These are phyloP conservation scores for Amanita phalloides DNA, from an alignment of 768 basidiomycete species.

Conservation along the genomic window DNA sequence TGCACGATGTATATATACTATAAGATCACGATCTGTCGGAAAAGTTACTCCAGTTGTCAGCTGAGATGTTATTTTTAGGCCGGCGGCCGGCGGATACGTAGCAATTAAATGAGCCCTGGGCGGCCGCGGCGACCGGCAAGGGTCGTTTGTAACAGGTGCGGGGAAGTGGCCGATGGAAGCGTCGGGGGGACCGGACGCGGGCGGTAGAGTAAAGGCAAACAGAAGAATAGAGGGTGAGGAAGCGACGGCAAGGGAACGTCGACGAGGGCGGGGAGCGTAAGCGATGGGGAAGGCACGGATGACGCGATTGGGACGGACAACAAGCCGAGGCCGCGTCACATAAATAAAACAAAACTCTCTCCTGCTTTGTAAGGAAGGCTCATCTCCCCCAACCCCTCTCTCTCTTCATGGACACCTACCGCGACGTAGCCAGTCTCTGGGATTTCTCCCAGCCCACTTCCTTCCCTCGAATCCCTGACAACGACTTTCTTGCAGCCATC, in stretches of 20 bases:
- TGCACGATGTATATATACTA: neutral
- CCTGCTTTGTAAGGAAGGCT: neutral
- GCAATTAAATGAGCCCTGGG: neutral
- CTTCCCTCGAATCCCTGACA: constrained; percentile 59
- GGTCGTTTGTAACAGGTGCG: neutral
- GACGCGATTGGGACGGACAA: constrained; percentile 1
- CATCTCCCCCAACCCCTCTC: neutral
- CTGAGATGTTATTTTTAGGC: neutral
- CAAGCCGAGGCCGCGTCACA: constrained; percentile 3
- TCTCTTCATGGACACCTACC: constrained; percentile 38
- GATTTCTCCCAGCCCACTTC: constrained; percentile 48
- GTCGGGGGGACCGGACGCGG: neutral
- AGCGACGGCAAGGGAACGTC: neutral
- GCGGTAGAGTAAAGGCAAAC: neutral
- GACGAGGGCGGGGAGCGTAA: neutral
- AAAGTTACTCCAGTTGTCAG: too few species aligned
- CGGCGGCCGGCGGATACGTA: neutral
- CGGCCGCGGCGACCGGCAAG: neutral
- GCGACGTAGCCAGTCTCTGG: constrained; percentile 48
- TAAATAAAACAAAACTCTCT: neutral
- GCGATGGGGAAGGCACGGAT: constrained; percentile 2
- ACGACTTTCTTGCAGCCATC: constrained; percentile 67
- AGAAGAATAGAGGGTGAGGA: neutral
- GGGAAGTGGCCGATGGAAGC: neutral
- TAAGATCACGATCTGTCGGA: neutral